Evolutionary conservation across 257 asterid genomes (phyloP).

Genomic region (Rauvolfia tetraphylla): DNA sequence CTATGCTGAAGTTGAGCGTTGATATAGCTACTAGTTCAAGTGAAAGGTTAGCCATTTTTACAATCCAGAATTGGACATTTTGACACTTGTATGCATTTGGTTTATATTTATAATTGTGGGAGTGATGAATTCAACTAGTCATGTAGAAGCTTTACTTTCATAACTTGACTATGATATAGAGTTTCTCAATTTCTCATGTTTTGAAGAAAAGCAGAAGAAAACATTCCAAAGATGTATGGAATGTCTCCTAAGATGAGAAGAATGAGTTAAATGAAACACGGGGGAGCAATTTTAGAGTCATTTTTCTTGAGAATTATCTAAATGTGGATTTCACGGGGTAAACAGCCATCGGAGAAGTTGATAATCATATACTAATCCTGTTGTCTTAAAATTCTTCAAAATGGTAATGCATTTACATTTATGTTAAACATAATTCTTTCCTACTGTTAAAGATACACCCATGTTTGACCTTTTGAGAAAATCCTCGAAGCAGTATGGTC

Average conservation of each 20-base stretch:
- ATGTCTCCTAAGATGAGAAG: too few relatives aligned
- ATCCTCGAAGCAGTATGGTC: not conserved
- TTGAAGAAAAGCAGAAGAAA: too few relatives aligned
- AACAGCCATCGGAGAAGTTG: too few relatives aligned
- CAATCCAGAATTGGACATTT: not conserved
- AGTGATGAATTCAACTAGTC: not conserved
- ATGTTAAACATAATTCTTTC: not conserved
- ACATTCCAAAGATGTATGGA: too few relatives aligned
- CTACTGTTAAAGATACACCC: not conserved
- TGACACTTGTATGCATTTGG: not conserved
- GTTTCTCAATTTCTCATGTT: not conserved
- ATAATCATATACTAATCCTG: too few relatives aligned
- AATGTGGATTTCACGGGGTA: too few relatives aligned
- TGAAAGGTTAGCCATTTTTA: conserved; percentile 54
- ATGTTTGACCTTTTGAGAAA: not conserved
- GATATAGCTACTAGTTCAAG: conserved; percentile 64
- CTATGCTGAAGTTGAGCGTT: conserved; percentile 78
- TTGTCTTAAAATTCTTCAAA: too few relatives aligned
- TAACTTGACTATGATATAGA: not conserved
- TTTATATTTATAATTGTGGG: not conserved
- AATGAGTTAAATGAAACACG: too few relatives aligned
- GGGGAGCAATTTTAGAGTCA: too few relatives aligned
- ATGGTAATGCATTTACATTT: not conserved
- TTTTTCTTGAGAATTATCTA: too few relatives aligned
- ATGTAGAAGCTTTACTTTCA: not conserved